These are phyloP conservation scores for Penicillium palitans DNA, from an alignment of 2,329 filamentous ascomycete genomes.

Conservation along the genomic window DNA sequence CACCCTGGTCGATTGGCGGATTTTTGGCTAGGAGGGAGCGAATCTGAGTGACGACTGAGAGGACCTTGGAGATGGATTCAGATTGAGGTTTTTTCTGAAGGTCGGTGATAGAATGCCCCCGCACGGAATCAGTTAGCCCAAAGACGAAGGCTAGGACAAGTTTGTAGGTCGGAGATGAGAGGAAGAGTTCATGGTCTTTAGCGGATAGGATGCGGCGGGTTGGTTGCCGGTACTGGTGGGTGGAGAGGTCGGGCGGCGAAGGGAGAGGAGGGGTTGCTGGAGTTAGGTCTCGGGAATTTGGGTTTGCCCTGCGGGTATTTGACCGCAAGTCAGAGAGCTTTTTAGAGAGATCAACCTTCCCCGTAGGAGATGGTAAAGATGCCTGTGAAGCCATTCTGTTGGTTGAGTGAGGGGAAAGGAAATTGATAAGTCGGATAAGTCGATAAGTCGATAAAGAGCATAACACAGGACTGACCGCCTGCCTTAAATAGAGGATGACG, in stretches of 20 bases:
- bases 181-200: slow-evolving; percentile 78
- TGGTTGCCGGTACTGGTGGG: slow-evolving; percentile 65
- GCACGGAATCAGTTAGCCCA: slow-evolving; percentile 76
- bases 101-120: slow-evolving; percentile 44
- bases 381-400: slow-evolving; percentile 28
- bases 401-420: slow-evolving; percentile 10
- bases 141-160: slow-evolving; percentile 85
- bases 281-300: slow-evolving; percentile 53
- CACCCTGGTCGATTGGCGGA: slow-evolving; percentile 81
- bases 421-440: slow-evolving; percentile 6
- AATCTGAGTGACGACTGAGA: slow-evolving; percentile 69
- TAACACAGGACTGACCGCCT: slow-evolving; percentile 6
- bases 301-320: slow-evolving; percentile 34
- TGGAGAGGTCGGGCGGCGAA: slow-evolving; percentile 62
- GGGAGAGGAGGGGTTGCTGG: slow-evolving; percentile 76
- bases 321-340: slow-evolving; percentile 42
- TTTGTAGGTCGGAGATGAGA: slow-evolving; percentile 70
- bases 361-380: slow-evolving; percentile 18
- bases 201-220: slow-evolving; percentile 77
- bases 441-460: slow-evolving; percentile 2
- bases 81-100: slow-evolving; percentile 47
- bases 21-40: slow-evolving; percentile 66
- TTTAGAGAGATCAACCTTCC: slow-evolving; percentile 42
- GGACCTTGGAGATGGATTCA: slow-evolving; percentile 61
- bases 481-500: slow-evolving; percentile 3